Percentiles rank a stretch among this genome's conserved stretches.
These are phyloP conservation scores for Royoungia palumana DNA, from an alignment of 768 basidiomycete species.

Conservation along the genomic window DNA sequence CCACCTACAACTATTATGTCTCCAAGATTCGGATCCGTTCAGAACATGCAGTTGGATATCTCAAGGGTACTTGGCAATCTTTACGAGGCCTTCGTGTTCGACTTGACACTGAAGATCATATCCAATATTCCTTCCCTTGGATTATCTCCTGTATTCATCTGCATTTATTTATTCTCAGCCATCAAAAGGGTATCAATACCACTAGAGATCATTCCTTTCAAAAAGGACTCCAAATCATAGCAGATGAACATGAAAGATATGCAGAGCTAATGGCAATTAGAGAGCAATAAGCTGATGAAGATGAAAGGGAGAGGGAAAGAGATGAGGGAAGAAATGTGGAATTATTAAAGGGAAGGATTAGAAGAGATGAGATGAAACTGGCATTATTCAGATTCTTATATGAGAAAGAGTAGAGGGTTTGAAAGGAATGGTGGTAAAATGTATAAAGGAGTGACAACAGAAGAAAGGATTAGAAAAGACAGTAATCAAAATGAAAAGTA, in stretches of 20 bases:
- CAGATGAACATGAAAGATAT: background rate
- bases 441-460: no score
- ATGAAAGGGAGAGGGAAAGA: background rate
- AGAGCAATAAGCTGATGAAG: background rate
- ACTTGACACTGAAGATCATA: slow-evolving; percentile 6
- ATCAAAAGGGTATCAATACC: slow-evolving; percentile 5
- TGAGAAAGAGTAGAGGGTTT: no score
- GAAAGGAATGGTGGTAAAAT: no score
- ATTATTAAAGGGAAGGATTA: slow-evolving; percentile 6
- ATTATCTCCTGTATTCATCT: slow-evolving; percentile 13
- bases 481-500: no score
- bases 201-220: background rate
- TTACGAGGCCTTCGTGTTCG: slow-evolving; percentile 7
- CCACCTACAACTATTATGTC: slow-evolving; percentile 32
- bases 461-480: no score
- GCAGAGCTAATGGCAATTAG: background rate
- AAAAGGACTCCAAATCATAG: slow-evolving; percentile 1
- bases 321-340: background rate
- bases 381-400: background rate
- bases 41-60: slow-evolving; percentile 39
- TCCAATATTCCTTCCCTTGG: slow-evolving; percentile 10
- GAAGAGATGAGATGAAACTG: slow-evolving; percentile 5
- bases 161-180: slow-evolving; percentile 26
- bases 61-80: slow-evolving; percentile 34
- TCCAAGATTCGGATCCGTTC: slow-evolving; percentile 31